phyloP scores from a whole-genome alignment of 83 land plant species.

The Larix sibirica region DNA sequence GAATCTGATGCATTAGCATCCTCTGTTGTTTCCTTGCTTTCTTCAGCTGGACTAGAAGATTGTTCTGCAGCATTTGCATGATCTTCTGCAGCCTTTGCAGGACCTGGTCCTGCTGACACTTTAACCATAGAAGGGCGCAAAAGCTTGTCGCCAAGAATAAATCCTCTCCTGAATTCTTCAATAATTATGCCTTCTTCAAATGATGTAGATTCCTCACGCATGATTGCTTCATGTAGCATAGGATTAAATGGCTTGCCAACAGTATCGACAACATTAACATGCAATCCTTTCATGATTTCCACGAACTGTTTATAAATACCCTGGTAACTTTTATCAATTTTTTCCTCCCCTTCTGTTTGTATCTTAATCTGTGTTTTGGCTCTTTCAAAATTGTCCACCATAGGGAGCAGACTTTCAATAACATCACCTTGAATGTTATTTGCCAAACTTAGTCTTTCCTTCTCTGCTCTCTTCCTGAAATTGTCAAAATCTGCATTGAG shows the following conservation, averaged over 20 bases:
- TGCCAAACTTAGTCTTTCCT: conserved; percentile 57
- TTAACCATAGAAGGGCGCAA: conserved; percentile 96
- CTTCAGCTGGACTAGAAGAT: too few relatives aligned
- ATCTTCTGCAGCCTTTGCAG: conserved; percentile 22
- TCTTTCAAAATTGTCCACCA: conserved; percentile 96
- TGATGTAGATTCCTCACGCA: conserved; percentile 80
- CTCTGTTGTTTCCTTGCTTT: too few relatives aligned
- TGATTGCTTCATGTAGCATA: conserved; percentile 86
- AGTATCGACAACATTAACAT: conserved; percentile 78
- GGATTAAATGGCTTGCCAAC: conserved; percentile 97
- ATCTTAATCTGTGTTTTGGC: conserved; percentile 74
- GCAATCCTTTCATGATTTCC: conserved; percentile 84
- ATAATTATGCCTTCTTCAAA: conserved; percentile 81
- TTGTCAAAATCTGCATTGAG: conserved; percentile 98
- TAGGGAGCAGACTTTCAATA: conserved; percentile 80
- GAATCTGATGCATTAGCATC: too few relatives aligned
- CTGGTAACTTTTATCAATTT: conserved; percentile 92
- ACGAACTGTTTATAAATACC: conserved; percentile 99
- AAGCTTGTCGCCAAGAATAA: conserved; percentile 72
- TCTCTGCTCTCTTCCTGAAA: conserved; percentile 81
- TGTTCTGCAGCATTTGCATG: neutral
- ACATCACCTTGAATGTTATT: conserved; percentile 78
- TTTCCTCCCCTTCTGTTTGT: conserved; percentile 84
- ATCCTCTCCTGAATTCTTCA: conserved; percentile 88
- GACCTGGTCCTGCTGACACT: conserved; percentile 90